These are phyloP conservation scores for Micromonas pusilla DNA, from an alignment of 139 green algal species.

Conservation along the genomic window DNA sequence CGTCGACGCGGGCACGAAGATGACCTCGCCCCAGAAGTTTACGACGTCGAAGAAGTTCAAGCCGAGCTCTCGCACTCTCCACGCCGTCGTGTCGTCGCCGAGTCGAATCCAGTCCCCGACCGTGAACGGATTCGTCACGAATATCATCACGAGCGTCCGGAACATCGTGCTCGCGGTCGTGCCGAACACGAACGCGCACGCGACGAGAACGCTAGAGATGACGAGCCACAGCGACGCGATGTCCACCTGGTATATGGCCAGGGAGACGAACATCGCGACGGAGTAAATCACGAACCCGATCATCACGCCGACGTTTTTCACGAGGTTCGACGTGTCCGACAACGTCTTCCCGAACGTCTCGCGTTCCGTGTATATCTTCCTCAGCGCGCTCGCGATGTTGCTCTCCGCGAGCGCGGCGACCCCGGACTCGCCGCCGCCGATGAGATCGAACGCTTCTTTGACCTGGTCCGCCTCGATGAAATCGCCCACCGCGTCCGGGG, in stretches of 20 bases:
- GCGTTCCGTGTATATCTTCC: neutral
- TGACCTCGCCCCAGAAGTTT: neutral
- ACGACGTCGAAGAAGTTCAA: neutral
- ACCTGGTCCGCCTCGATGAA: neutral
- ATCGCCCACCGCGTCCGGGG: neutral
- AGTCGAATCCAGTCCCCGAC: constrained; percentile 41
- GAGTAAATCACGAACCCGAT: neutral
- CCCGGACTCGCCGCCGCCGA: neutral
- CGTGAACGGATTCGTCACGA: constrained; percentile 44
- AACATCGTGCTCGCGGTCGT: neutral
- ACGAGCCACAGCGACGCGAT: neutral
- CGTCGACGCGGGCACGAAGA: neutral
- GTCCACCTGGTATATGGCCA: constrained; percentile 14
- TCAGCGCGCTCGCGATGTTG: neutral
- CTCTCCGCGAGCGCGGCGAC: neutral
- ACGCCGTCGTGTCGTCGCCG: neutral
- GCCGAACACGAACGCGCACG: constrained; percentile 16
- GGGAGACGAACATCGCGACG: neutral
- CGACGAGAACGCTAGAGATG: neutral
- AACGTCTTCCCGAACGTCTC: neutral
- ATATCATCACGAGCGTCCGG: constrained; percentile 42
- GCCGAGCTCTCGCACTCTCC: neutral
- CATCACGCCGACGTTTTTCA: constrained; percentile 2
- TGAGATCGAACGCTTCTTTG: neutral
- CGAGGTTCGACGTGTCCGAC: neutral